A percentile compares a stretch with the other conserved stretches of the same genome.
These are phyloP conservation scores for Yamadazyma conglobata DNA, from an alignment of 1,139 yeast species.

Conservation along the genomic window DNA sequence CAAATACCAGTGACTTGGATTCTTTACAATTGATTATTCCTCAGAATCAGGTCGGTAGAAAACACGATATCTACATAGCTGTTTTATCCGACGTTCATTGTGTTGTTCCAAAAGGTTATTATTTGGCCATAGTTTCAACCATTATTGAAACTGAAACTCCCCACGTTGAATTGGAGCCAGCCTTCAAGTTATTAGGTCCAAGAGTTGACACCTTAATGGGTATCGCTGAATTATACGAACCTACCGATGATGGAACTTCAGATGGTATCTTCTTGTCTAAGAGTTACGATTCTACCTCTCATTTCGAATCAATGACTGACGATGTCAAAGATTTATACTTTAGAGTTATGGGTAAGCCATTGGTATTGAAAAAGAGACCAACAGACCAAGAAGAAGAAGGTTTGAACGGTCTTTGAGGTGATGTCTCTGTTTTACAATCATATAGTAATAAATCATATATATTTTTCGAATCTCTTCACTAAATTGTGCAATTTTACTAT, in stretches of 20 bases:
- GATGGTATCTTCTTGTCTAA: conserved; percentile 80
- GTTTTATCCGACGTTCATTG: conserved; percentile 86
- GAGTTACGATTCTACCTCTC: conserved; percentile 93
- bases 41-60: conserved; percentile 90
- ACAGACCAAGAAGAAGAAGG: conserved; percentile 53
- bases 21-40: conserved; percentile 94
- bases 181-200: conserved; percentile 83
- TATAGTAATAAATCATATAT: too few species aligned
- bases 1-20: conserved; percentile 78
- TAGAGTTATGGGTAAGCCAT: conserved; percentile 88
- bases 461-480: too few species aligned
- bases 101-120: conserved; percentile 87
- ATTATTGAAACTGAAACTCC: conserved; percentile 93
- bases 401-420: conserved; percentile 23
- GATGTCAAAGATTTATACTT: conserved; percentile 92
- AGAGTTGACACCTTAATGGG: conserved; percentile 91
- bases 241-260: conserved; percentile 73
- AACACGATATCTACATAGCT: conserved; percentile 92
- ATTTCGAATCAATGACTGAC: conserved; percentile 93
- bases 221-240: conserved; percentile 87
- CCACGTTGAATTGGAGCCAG: conserved; percentile 89
- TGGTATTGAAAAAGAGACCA: conserved; percentile 76
- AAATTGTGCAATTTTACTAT: too few species aligned
- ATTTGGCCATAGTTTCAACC: conserved; percentile 90
- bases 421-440: background rate